Percentiles rank a stretch among this genome's conserved stretches.
These are phyloP conservation scores for Globisporangium spiculum DNA, from an alignment of 352 stramenopile species.

Conservation along the genomic window DNA sequence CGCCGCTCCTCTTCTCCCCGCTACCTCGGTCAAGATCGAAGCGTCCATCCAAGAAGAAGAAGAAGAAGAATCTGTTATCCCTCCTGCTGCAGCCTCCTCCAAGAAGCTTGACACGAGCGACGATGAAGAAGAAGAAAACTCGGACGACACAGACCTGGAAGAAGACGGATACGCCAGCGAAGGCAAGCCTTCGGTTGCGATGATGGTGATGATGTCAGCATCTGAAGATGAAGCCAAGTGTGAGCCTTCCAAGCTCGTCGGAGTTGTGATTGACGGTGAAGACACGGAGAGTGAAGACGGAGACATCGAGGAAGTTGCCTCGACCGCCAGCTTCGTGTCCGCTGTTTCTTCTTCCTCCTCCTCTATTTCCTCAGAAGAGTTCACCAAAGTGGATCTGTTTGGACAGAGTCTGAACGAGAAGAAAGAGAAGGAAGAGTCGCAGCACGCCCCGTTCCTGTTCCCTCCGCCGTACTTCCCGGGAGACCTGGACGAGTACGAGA, in stretches of 20 bases:
- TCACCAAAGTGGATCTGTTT: conserved; percentile 13
- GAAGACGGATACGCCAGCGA: conserved; percentile 4
- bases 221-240: neutral
- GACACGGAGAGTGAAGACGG: conserved; percentile 21
- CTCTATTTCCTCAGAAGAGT: neutral
- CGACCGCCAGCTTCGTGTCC: neutral
- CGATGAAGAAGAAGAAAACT: conserved; percentile 1
- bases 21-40: neutral
- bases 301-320: neutral
- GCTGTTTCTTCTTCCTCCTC: neutral
- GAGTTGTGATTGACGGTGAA: conserved; percentile 8
- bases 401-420: conserved; percentile 8
- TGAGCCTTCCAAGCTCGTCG: neutral
- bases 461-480: conserved; percentile 33
- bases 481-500: conserved; percentile 46
- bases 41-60: conserved; percentile 5
- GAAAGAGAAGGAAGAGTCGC: neutral
- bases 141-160: conserved; percentile 2
- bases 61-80: neutral
- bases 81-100: neutral
- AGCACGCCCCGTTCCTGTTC: conserved; percentile 21
- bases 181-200: neutral
- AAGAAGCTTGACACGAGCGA: neutral
- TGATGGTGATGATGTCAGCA: neutral
- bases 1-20: neutral